Evolutionary conservation across 345 rosid genomes (phyloP), one percentile per base, ranked within the genome.

Genomic region (Pistacia vera): DNA sequence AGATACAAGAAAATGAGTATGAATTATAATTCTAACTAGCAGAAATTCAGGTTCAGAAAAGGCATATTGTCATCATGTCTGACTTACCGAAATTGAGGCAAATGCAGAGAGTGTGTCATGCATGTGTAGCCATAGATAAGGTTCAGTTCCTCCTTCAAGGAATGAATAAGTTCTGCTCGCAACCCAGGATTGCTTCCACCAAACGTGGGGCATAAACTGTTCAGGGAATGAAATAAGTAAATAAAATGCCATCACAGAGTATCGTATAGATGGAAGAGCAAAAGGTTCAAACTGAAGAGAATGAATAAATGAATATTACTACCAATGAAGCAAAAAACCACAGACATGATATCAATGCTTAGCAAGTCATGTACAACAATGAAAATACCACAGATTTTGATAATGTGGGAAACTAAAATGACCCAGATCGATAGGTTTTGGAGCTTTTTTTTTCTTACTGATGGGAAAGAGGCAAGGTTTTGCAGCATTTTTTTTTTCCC

Each of bases 131-230:
- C 99, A 20, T 89, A 95, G 17, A 93, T 89, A 82, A 93, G 76
- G 83, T 85, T 95, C 66, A 95, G 79, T 79, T 90, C 75, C 83
- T 95, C 94, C 78, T 83, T 93, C 83, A 92, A 83, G 0, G 96
- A 88, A 83, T 95, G 99, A 74, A 88, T 83, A 70, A 92, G 82
- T 85, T 95, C 97, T 0, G 97, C 85, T 35, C 81, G 87, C 84
- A 86, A 65, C 72, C 99, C 99, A 1, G 98, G 95, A 85, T 88
- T 95, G 87, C 91, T 92, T 85, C 99, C 99, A 61, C 99, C 97
- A 74, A 90, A 76, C 4, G 97, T 90, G 44, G 98, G 93, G 75
- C 89, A 90, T 75, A 93, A 79, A 64, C 99, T 93, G 86, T 46
- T 41, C 20, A 36, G 60, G 33, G 62, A 72, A 60, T 12, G 10